Evolutionary conservation across 257 asterid genomes (phyloP).

Genomic region (Solanum gandarillasii): DNA sequence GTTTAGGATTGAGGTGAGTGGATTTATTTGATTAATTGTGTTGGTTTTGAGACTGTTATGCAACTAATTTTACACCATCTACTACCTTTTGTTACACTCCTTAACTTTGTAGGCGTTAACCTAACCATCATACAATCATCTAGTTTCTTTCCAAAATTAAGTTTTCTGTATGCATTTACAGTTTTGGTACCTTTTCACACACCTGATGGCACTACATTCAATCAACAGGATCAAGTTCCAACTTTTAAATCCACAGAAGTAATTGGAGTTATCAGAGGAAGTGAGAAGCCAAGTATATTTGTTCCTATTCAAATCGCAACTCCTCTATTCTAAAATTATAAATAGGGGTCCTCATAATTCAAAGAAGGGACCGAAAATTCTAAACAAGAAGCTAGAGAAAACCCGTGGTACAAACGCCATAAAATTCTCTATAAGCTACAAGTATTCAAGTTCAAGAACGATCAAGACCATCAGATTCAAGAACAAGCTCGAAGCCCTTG

Average conservation of each 20-base stretch:
- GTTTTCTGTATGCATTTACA: background rate
- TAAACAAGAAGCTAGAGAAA: no score
- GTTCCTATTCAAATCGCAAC: constrained; percentile 31
- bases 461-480: no score
- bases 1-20: background rate
- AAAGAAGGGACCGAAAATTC: no score
- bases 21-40: background rate
- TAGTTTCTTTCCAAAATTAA: background rate
- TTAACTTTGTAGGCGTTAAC: background rate
- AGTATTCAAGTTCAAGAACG: no score
- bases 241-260: constrained; percentile 39
- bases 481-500: no score
- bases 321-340: no score
- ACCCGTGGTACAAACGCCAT: no score
- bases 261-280: constrained; percentile 69
- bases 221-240: constrained; percentile 45
- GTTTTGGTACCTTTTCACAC: background rate
- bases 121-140: background rate
- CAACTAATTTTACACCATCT: background rate
- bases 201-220: constrained; percentile 15
- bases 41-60: background rate
- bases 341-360: no score
- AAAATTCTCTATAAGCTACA: no score
- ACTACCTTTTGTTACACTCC: background rate
- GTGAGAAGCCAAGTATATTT: constrained; percentile 91